Conservation (phyloP, 176 grass and related monocot genomes). For the Ensete glaucum region DNA sequence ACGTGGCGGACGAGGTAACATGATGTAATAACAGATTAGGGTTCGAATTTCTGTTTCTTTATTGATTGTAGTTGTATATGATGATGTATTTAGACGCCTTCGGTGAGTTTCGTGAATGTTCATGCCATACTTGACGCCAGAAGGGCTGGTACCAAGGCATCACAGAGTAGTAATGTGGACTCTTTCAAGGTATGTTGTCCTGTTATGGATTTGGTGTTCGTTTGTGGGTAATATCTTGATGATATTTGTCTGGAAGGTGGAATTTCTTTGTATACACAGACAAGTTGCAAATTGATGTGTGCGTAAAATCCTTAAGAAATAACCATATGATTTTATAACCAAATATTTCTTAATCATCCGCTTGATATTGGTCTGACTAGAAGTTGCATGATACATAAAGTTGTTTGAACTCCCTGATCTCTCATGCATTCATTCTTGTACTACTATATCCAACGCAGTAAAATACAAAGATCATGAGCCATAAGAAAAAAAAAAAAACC, state of each 20-base stretch:
- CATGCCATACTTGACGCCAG: constrained; percentile 65
- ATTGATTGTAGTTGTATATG: not conserved
- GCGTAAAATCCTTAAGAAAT: too few species aligned
- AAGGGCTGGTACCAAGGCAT: constrained; percentile 44
- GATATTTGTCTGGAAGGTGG: not conserved
- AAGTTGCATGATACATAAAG: too few species aligned
- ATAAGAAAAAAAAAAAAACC: too few species aligned
- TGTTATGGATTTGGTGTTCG: not conserved
- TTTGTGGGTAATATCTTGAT: not conserved
- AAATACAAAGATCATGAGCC: too few species aligned
- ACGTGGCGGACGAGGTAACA: constrained; percentile 67
- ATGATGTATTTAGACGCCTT: constrained; percentile 47
- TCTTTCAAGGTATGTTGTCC: constrained; percentile 37
- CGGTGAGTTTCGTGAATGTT: constrained; percentile 75
- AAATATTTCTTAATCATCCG: too few species aligned
- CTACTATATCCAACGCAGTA: too few species aligned
- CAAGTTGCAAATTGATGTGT: too few species aligned
- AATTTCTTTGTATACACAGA: not conserved
- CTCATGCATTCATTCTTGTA: too few species aligned
- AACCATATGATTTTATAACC: too few species aligned
- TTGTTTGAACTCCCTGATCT: too few species aligned
- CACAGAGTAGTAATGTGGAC: constrained; percentile 38
- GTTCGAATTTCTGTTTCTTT: not conserved
- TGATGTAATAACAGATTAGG: not conserved
- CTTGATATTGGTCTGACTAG: too few species aligned